phyloP scores from a whole-genome alignment of 78 protist genomes.

The Dictyostelium citrinum region DNA sequence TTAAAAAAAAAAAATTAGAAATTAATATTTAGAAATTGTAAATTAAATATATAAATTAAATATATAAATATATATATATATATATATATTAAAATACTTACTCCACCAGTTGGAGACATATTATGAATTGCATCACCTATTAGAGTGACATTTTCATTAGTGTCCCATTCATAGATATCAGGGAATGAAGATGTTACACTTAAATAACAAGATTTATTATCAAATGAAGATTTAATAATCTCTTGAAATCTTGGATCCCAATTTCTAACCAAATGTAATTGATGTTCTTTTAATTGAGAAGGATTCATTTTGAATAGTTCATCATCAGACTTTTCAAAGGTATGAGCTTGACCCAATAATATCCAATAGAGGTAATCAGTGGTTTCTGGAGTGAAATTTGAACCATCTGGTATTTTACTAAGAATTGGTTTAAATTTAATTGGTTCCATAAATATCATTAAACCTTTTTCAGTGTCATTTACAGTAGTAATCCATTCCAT shows the following conservation, averaged over 20 bases:
- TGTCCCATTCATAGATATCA: constrained; percentile 10
- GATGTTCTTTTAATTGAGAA: neutral
- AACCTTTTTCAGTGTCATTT: neutral
- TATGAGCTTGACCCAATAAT: neutral
- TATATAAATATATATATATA: too few species aligned
- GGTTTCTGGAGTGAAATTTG: neutral
- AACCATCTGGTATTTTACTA: neutral
- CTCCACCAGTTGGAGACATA: constrained; percentile 52
- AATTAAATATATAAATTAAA: too few species aligned
- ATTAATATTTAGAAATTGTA: too few species aligned
- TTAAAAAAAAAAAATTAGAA: too few species aligned
- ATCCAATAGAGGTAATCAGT: constrained; percentile 46
- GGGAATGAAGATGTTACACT: neutral
- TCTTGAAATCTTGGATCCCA: neutral
- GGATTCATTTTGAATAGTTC: neutral
- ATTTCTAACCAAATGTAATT: neutral
- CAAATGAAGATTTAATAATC: neutral
- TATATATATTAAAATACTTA: neutral
- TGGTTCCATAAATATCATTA: constrained; percentile 27
- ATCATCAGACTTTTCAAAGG: constrained; percentile 5
- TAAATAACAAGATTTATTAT: neutral
- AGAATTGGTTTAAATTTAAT: constrained; percentile 1
- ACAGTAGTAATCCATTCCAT: constrained; percentile 19
- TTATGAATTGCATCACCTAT: constrained; percentile 21
- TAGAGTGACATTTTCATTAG: neutral